Conservation (phyloP, 306 rosid species). For the Senna siamea region DNA sequence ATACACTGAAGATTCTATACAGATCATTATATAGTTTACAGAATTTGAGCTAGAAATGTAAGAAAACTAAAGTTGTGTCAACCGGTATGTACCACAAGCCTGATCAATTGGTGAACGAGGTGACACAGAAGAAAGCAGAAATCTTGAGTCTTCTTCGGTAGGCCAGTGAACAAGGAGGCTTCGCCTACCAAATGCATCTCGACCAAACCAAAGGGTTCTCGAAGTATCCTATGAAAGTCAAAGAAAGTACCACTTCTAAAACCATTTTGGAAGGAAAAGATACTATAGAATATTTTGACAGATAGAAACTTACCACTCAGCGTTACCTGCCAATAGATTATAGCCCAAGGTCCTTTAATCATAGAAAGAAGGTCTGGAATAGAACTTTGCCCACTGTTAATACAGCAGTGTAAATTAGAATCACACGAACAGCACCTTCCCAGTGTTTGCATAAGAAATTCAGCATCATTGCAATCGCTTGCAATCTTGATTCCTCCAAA, state of each 20-base stretch:
- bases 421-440: constrained; percentile 59
- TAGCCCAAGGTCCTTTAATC: constrained; percentile 91
- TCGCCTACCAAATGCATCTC: constrained; percentile 91
- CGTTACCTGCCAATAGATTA: constrained; percentile 98
- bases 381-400: constrained; percentile 48
- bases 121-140: constrained; percentile 87
- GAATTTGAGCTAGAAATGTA: constrained; percentile 17
- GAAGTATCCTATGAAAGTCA: constrained; percentile 62
- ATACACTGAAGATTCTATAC: constrained; percentile 10
- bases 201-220: constrained; percentile 91
- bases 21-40: constrained; percentile 12
- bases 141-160: constrained; percentile 64
- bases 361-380: constrained; percentile 60
- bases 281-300: constrained; percentile 1
- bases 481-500: constrained; percentile 72
- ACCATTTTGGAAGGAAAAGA: constrained; percentile 4
- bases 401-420: constrained; percentile 38
- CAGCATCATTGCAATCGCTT: constrained; percentile 70
- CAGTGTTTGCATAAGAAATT: constrained; percentile 68
- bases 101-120: constrained; percentile 56
- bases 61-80: constrained; percentile 22
- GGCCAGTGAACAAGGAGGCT: constrained; percentile 99
- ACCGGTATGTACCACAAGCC: constrained; percentile 55
- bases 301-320: constrained; percentile 67
- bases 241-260: constrained; percentile 26